Evolutionary conservation across 148 eudicot genomes (phyloP), one percentile per base, ranked within the genome.

Genomic region (Cornus controversa): DNA sequence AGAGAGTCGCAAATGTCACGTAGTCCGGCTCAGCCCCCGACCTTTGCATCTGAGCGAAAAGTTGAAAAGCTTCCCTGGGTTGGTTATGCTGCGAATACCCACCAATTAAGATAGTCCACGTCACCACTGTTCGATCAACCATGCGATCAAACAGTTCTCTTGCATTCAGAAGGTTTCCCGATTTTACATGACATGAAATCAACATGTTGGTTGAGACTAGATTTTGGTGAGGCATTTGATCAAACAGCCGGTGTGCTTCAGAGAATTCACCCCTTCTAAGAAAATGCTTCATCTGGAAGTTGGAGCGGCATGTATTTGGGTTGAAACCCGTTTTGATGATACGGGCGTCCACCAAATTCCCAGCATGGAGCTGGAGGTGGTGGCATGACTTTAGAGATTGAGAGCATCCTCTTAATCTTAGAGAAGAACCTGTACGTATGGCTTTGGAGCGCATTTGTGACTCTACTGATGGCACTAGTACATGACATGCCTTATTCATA

Each of bases 71-170:
- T 47, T 84, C 88, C 42, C 71, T 42, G 23, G 90, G 88, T 67
- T 78, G 76, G 69, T 81, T 82, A 45, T 67, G 54, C 14, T 81
- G 86, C 18, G 88, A 85, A 70, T 93, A 91, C 8, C 87, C 98
- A 31, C 98, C 93, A 62, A 93, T 93, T 75, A 93, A 66, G 72
- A 91, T 87, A 20, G 96, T 93, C 96, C 98, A 93, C 0, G 93
- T 87, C 47, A 93, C 96, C 0, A 78, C 85, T 1, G 84, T 85
- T 45, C 87, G 80, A 47, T 62, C 74, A 70, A 11, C 13, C 90
- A 87, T 82, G 6, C 57, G 31, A 66, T 91, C 92, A 78, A 93
- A 93, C 73, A 93, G 69, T 54, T 89, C 74, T 75, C 84, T 86
- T 10, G 98, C 98, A 69, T 60, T 76, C 53, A 70, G 22, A 70